Evolutionary conservation across 306 rosid species (phyloP).

Genomic region (Cucurbita maxima): DNA sequence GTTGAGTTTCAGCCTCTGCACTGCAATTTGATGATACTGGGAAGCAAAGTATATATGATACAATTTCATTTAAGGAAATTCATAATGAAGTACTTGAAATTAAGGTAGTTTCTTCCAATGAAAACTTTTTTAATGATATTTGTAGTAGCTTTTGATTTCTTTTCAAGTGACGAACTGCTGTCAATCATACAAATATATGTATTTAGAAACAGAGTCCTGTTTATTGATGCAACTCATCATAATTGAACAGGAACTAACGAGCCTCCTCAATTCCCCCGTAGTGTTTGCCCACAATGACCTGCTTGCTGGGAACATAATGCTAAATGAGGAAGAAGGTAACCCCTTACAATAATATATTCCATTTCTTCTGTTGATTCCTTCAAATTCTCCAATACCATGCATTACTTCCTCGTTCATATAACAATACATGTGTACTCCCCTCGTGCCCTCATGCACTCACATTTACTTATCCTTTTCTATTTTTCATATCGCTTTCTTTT

Average conservation of each 20-base stretch:
- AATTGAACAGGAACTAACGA: slow-evolving; percentile 63
- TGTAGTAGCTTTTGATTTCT: not conserved
- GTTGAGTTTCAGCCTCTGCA: slow-evolving; percentile 37
- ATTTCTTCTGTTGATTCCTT: not conserved
- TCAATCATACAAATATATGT: not conserved
- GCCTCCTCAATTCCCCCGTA: slow-evolving; percentile 54
- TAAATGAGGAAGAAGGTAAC: slow-evolving; percentile 75
- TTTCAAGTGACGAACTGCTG: not conserved
- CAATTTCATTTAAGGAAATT: slow-evolving; percentile 52
- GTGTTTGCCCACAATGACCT: slow-evolving; percentile 83
- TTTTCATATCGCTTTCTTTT: not conserved
- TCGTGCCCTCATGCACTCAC: not conserved
- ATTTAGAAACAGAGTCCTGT: not conserved
- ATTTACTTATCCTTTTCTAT: not conserved
- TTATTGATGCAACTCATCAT: slow-evolving; percentile 14
- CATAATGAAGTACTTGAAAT: slow-evolving; percentile 43
- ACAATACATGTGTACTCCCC: not conserved
- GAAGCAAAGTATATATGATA: slow-evolving; percentile 38
- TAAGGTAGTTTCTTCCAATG: slow-evolving; percentile 34
- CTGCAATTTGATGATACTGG: slow-evolving; percentile 57
- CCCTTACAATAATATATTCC: not conserved
- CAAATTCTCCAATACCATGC: not conserved
- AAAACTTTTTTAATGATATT: not conserved
- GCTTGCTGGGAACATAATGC: slow-evolving; percentile 90
- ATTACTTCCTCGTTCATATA: not conserved